Evolutionary conservation across 306 rosid species (phyloP).

Genomic region (Dalbergia oliveri): DNA sequence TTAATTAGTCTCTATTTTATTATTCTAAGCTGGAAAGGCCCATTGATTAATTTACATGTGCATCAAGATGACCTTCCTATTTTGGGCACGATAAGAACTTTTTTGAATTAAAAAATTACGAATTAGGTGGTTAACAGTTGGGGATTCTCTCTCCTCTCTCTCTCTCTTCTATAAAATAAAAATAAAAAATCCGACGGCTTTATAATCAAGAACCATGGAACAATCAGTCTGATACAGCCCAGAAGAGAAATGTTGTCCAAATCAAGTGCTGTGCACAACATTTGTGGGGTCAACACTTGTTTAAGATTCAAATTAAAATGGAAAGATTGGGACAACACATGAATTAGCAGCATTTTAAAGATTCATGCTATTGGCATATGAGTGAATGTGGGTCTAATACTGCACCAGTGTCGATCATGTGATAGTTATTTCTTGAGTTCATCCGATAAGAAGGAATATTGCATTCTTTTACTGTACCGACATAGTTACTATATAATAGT

Average conservation of each 20-base stretch:
- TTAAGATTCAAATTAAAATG: conserved; percentile 29
- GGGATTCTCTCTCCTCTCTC: not conserved
- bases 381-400: not conserved
- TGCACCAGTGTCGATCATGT: conserved; percentile 1
- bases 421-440: not conserved
- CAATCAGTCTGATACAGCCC: not conserved
- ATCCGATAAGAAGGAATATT: not conserved
- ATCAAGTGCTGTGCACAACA: conserved; percentile 5
- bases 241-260: not conserved
- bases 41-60: not conserved
- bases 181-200: not conserved
- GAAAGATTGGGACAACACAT: conserved; percentile 6
- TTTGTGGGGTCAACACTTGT: conserved; percentile 23
- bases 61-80: not conserved
- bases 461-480: not conserved
- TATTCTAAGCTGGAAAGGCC: not conserved
- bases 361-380: conserved; percentile 7
- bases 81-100: not conserved
- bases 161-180: not conserved
- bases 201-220: not conserved
- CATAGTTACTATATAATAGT: not conserved
- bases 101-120: not conserved
- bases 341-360: not conserved
- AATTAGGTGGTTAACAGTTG: conserved; percentile 11
- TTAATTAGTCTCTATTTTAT: not conserved